Evolutionary conservation across 345 rosid species (phyloP).

Genomic region (Sapria himalayana): DNA sequence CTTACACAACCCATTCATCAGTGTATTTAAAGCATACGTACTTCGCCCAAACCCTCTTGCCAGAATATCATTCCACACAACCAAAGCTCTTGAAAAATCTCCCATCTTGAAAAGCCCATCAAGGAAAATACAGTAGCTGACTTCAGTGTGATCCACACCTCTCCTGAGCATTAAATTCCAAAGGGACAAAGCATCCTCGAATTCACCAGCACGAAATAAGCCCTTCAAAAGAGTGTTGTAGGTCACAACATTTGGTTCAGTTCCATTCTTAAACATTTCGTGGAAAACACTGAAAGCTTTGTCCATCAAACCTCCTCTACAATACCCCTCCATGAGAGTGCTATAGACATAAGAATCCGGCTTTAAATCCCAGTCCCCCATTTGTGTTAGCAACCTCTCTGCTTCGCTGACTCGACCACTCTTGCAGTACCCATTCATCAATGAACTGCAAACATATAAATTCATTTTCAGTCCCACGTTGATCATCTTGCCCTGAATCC

Average conservation of each 20-base stretch:
- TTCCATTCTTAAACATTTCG: constrained; percentile 24
- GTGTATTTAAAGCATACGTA: constrained; percentile 35
- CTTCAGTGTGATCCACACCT: constrained; percentile 29
- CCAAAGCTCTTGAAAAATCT: constrained; percentile 32
- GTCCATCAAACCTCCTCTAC: constrained; percentile 25
- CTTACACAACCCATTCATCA: constrained; percentile 60
- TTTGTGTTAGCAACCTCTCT: constrained; percentile 14
- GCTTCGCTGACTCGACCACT: constrained; percentile 31
- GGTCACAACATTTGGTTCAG: constrained; percentile 30
- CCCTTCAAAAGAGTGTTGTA: constrained; percentile 78
- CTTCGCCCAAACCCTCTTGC: constrained; percentile 39
- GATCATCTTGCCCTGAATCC: constrained; percentile 43
- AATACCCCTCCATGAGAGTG: constrained; percentile 60
- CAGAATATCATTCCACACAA: constrained; percentile 44
- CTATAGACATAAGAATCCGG: constrained; percentile 58
- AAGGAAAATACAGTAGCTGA: constrained; percentile 51
- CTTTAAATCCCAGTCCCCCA: constrained; percentile 37
- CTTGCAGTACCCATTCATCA: constrained; percentile 71
- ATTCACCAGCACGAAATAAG: constrained; percentile 26
- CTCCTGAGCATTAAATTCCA: constrained; percentile 46
- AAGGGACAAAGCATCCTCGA: constrained; percentile 32
- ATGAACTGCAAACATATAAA: constrained; percentile 41
- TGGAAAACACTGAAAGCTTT: constrained; percentile 49
- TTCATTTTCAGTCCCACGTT: constrained; percentile 39
- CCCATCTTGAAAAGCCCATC: constrained; percentile 50